phyloP scores from a whole-genome alignment of 176 grass and related monocot species.

The Triticum urartu region DNA sequence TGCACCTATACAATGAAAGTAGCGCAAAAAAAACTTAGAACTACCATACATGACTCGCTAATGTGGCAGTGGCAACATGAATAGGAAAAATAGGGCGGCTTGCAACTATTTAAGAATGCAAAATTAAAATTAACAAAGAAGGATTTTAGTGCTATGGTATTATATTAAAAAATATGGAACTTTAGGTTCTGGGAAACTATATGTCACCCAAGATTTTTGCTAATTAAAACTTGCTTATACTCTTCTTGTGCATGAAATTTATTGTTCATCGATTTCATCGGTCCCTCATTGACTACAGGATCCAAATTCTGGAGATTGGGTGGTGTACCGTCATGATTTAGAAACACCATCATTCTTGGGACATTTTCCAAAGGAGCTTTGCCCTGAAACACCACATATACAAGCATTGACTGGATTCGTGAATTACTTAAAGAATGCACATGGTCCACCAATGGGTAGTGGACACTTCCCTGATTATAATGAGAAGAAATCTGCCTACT shows the following conservation, averaged over 20 bases:
- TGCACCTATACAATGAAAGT: no score
- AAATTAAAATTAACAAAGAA: no score
- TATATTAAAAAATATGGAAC: background rate
- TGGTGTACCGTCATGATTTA: constrained; percentile 36
- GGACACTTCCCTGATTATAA: constrained; percentile 26
- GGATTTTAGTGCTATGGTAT: background rate
- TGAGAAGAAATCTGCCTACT: constrained; percentile 28
- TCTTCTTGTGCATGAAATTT: background rate
- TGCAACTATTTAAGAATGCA: no score
- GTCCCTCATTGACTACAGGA: constrained; percentile 15
- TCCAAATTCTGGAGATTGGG: constrained; percentile 38
- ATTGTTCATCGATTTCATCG: background rate
- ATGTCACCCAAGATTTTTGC: background rate
- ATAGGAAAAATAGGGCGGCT: no score
- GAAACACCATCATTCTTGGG: constrained; percentile 16
- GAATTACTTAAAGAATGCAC: background rate
- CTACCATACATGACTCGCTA: no score
- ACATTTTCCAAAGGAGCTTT: constrained; percentile 18
- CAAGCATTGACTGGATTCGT: constrained; percentile 23
- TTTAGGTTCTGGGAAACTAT: background rate
- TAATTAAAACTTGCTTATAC: background rate
- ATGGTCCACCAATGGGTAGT: constrained; percentile 40
- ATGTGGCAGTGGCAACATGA: no score
- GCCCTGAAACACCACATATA: background rate
- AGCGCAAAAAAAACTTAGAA: no score